Conservation (phyloP, 306 rosid species). For the Mucuna pruriens region DNA sequence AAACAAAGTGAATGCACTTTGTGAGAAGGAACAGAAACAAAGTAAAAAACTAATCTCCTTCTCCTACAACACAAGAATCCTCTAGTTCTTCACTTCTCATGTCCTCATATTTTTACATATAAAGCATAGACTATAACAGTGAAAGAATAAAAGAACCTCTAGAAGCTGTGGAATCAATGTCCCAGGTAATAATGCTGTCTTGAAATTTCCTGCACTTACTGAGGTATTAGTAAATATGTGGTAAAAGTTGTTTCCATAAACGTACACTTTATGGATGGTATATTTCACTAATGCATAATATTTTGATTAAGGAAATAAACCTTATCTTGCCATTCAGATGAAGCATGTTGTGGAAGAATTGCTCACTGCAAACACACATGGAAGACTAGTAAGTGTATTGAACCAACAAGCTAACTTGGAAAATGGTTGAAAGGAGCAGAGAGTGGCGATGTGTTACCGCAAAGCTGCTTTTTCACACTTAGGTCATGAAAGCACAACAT, state of each 20-base stretch:
- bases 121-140: slow-evolving; percentile 17
- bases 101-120: background rate
- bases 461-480: slow-evolving; percentile 58
- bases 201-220: slow-evolving; percentile 67
- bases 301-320: slow-evolving; percentile 33
- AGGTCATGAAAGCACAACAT: slow-evolving; percentile 27
- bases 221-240: background rate
- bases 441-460: slow-evolving; percentile 48
- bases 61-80: background rate
- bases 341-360: slow-evolving; percentile 57
- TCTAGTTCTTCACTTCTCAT: background rate
- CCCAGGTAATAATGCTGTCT: slow-evolving; percentile 37
- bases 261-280: background rate
- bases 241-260: background rate
- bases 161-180: slow-evolving; percentile 42
- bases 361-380: slow-evolving; percentile 55
- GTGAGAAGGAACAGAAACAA: slow-evolving; percentile 9
- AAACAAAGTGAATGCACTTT: background rate
- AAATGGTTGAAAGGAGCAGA: slow-evolving; percentile 26
- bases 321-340: slow-evolving; percentile 71
- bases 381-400: background rate
- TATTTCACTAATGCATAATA: background rate
- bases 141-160: slow-evolving; percentile 41
- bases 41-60: background rate
- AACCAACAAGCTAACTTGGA: background rate